Base-by-base conservation (phyloP, 139 green algal genomes). In the Chlorella sp. region DNA sequence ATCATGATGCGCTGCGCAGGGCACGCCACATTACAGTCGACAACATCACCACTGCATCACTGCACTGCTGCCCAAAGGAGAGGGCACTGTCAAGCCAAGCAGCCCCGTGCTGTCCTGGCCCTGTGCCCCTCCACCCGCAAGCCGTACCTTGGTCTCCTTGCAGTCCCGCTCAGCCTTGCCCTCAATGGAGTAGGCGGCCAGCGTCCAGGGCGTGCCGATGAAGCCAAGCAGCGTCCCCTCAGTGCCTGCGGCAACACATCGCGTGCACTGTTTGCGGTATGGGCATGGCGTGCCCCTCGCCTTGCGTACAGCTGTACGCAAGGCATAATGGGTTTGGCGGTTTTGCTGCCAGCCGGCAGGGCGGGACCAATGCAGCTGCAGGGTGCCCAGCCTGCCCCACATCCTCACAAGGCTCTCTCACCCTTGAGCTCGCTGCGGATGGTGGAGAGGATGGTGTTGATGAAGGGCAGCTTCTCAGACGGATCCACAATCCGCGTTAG, bases 201-300 rank as follows among this genome's bases (percentile, higher is more conserved):
- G 86, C 0, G 95, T 99, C 95, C 95, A 99, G 31, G 95, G 95
- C 1, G 94, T 93, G 73, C 95, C 95, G 1, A 99, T 83, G 80
- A 99, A 99, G 32, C 95, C 95, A n/a, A 98, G 80, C 69, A 98
- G 77, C 31, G 94, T 93, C 24, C 91, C 73, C 60, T 88, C 73
- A 23, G 36, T 80, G 35, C 84, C 78, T 2, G 94, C 73, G 14
- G 23, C 14, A n/a, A n/a, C n/a, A n/a, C n/a, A n/a, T n/a, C n/a
- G n/a, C n/a, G n/a, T n/a, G 20, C 62, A 20, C 3, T 6, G 62
- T n/a, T n/a, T n/a, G n/a, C n/a, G n/a, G n/a, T n/a, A n/a, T n/a
- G n/a, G n/a, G n/a, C n/a, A n/a, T n/a, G n/a, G n/a, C n/a, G n/a
- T n/a, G n/a, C n/a, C n/a, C n/a, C n/a, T n/a, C n/a, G n/a, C n/a